Percentiles rank a stretch among this genome's conserved stretches.
Evolutionary conservation across 202 grass and related monocot species (phyloP).

Genomic region (Cymbopogon flexuosus): DNA sequence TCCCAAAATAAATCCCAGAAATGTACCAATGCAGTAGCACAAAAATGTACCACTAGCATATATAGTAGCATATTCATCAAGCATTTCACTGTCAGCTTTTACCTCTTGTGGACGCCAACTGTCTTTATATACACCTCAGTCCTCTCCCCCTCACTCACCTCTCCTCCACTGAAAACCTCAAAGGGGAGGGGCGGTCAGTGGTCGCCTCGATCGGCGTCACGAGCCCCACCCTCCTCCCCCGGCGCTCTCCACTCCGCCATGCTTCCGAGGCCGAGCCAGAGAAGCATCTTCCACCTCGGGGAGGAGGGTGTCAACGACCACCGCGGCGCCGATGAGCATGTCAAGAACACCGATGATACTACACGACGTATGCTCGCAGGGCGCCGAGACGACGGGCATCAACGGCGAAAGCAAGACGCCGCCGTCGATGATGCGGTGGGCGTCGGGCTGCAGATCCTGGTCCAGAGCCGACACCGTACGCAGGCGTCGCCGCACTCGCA

Average conservation of each 20-base stretch:
- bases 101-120: constrained; percentile 22
- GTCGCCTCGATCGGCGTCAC: neutral
- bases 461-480: neutral
- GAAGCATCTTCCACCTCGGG: constrained; percentile 52
- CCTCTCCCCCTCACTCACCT: constrained; percentile 15
- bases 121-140: constrained; percentile 41
- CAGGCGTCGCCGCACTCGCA: neutral
- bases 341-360: neutral
- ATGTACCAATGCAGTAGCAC: no score
- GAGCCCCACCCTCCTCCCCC: neutral
- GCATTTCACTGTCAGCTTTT: neutral
- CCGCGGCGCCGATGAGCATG: neutral
- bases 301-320: constrained; percentile 34
- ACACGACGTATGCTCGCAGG: neutral
- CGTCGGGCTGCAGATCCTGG: constrained; percentile 48
- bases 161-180: neutral
- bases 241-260: constrained; percentile 18
- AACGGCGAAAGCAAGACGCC: neutral
- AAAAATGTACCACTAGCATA: neutral
- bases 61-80: neutral
- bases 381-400: neutral
- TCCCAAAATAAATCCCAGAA: no score
- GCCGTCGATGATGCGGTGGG: neutral
- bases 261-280: constrained; percentile 41
- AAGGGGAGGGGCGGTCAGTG: constrained; percentile 1